These are phyloP conservation scores for Lichtheimia hyalospora DNA, from an alignment of 371 early-diverging fungal genomes.

Conservation along the genomic window DNA sequence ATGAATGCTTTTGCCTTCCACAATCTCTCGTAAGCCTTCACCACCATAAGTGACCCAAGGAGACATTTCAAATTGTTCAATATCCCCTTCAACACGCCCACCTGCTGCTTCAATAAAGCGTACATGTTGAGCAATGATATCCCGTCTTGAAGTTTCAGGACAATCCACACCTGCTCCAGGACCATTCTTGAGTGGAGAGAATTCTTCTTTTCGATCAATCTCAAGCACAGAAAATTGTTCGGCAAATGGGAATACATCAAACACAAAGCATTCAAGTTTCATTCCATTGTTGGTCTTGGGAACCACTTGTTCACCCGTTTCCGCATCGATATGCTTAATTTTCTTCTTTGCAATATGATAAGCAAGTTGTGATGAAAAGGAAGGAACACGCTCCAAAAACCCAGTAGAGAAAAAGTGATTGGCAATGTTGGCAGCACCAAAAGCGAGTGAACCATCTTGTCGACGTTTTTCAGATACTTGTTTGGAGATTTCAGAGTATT, in stretches of 20 bases:
- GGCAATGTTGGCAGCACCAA: slow-evolving; percentile 95
- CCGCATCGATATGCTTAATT: slow-evolving; percentile 87
- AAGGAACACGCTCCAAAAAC: slow-evolving; percentile 83
- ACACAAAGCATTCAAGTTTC: slow-evolving; percentile 96
- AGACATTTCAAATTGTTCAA: slow-evolving; percentile 76
- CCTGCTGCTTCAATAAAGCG: slow-evolving; percentile 88
- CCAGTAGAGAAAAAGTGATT: slow-evolving; percentile 96
- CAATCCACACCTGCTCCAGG: slow-evolving; percentile 87
- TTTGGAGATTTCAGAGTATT: slow-evolving; percentile 91
- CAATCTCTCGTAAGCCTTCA: slow-evolving; percentile 79
- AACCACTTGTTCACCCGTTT: slow-evolving; percentile 68
- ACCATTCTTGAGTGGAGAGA: slow-evolving; percentile 97
- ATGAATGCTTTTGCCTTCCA: slow-evolving; percentile 59
- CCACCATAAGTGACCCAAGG: slow-evolving; percentile 92
- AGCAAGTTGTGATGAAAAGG: slow-evolving; percentile 80
- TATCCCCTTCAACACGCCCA: slow-evolving; percentile 65
- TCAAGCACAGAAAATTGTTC: slow-evolving; percentile 88
- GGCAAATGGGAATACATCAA: slow-evolving; percentile 94
- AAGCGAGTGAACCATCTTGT: slow-evolving; percentile 71
- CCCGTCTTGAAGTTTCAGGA: slow-evolving; percentile 91
- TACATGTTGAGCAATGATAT: slow-evolving; percentile 82
- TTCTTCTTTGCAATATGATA: slow-evolving; percentile 98
- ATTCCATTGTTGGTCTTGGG: slow-evolving; percentile 91
- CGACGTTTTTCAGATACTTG: slow-evolving; percentile 69
- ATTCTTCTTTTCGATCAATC: slow-evolving; percentile 90